Percentiles rank a stretch among this genome's conserved stretches.
Evolutionary conservation across 805 yeast genomes (phyloP).

Genomic region (Middelhovenomyces tepae): DNA sequence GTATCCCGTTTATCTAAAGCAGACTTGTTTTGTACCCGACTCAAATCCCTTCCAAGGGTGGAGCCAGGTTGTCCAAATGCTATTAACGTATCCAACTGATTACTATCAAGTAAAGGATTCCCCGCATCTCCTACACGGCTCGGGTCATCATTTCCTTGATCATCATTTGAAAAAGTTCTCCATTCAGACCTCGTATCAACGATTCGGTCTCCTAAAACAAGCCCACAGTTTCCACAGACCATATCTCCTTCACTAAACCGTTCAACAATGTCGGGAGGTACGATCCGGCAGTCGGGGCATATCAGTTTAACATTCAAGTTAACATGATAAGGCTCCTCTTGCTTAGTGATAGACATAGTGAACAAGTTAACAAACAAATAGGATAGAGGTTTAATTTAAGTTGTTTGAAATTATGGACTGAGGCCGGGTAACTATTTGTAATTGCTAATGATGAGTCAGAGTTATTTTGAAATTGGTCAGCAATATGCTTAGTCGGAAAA

Average conservation of each 20-base stretch:
- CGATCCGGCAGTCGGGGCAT: conserved; percentile 93
- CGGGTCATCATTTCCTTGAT: conserved; percentile 96
- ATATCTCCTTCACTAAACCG: conserved; percentile 96
- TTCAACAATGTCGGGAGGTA: conserved; percentile 92
- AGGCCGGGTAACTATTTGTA: too few species aligned
- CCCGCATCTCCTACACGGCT: conserved; percentile 98
- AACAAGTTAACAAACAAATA: too few species aligned
- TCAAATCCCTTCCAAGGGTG: conserved; percentile 81
- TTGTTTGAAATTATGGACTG: too few species aligned
- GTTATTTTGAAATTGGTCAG: too few species aligned
- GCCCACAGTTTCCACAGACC: conserved; percentile 96
- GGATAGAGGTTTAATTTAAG: too few species aligned
- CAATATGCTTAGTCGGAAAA: too few species aligned
- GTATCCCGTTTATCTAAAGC: conserved; percentile 82
- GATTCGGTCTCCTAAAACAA: conserved; percentile 82
- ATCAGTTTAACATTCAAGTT: conserved; percentile 78
- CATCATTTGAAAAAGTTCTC: conserved; percentile 97
- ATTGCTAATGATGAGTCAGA: too few species aligned
- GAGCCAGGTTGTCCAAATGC: conserved; percentile 80
- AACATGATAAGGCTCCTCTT: conserved; percentile 20
- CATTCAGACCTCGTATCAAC: conserved; percentile 96
- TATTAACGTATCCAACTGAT: conserved; percentile 86
- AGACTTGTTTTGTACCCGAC: conserved; percentile 79
- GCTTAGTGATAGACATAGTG: too few species aligned
- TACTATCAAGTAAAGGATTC: conserved; percentile 84